Conservation (phyloP, 2,329 filamentous ascomycete species). For the Lecanicillium sp. region DNA sequence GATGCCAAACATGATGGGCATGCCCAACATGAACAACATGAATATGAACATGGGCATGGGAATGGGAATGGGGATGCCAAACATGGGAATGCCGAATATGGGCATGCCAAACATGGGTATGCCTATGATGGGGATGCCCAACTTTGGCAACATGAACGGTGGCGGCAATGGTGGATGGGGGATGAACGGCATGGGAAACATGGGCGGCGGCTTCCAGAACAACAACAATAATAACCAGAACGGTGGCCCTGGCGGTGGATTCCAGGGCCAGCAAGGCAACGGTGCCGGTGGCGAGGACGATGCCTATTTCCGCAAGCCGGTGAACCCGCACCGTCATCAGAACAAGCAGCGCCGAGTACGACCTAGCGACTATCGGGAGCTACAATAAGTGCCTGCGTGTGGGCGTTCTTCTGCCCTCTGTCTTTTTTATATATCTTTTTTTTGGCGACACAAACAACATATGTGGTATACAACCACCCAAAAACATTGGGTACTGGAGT, state of each 20-base stretch:
- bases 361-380: conserved; percentile 84
- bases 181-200: conserved; percentile 13
- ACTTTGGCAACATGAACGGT: conserved; percentile 13
- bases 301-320: conserved; percentile 90
- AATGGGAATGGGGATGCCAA: conserved; percentile 4
- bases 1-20: conserved; percentile 25
- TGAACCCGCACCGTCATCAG: conserved; percentile 87
- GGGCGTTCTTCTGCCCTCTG: conserved; percentile 2
- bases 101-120: conserved; percentile 7
- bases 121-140: conserved; percentile 1
- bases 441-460: neutral
- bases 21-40: conserved; percentile 28
- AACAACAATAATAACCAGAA: conserved; percentile 19
- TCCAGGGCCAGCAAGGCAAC: conserved; percentile 10
- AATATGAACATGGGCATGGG: conserved; percentile 15
- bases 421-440: conserved; percentile 10
- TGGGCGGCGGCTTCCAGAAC: conserved; percentile 19
- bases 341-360: conserved; percentile 71
- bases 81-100: conserved; percentile 5
- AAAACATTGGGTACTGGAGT: too few species aligned
- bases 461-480: neutral
- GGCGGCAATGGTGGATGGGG: conserved; percentile 3
- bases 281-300: conserved; percentile 64
- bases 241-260: conserved; percentile 16
- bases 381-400: conserved; percentile 36